These are phyloP conservation scores for Paramecium sonneborni DNA, from an alignment of 73 alveolate genomes.

Conservation along the genomic window DNA sequence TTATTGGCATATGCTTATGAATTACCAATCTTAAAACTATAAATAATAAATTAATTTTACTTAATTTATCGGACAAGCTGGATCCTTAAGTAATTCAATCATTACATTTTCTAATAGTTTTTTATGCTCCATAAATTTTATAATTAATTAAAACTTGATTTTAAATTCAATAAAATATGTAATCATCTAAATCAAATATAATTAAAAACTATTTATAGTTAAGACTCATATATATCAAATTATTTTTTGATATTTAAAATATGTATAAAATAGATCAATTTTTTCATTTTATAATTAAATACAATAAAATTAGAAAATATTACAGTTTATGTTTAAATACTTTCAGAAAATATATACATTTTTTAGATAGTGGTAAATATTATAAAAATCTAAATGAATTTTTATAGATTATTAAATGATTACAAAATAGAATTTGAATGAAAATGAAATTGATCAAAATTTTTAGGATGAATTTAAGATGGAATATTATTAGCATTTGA, in stretches of 20 bases:
- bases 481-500: not conserved
- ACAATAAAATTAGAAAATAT: no score
- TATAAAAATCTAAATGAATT: not conserved
- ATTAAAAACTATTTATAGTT: not conserved
- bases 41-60: not conserved
- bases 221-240: not conserved
- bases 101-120: not conserved
- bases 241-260: not conserved
- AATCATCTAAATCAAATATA: not conserved
- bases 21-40: not conserved
- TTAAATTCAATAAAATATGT: not conserved
- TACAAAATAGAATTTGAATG: not conserved
- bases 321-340: no score
- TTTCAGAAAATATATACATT: no score
- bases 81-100: slow-evolving; percentile 11
- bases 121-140: not conserved
- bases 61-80: not conserved
- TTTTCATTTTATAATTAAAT: no score
- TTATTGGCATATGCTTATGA: not conserved
- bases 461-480: not conserved
- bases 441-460: not conserved
- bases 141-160: not conserved
- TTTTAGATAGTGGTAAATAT: not conserved
- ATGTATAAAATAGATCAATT: no score
- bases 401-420: no score